phyloP scores from a whole-genome alignment of 2,329 filamentous ascomycete species.

The Diplodia mutila region DNA sequence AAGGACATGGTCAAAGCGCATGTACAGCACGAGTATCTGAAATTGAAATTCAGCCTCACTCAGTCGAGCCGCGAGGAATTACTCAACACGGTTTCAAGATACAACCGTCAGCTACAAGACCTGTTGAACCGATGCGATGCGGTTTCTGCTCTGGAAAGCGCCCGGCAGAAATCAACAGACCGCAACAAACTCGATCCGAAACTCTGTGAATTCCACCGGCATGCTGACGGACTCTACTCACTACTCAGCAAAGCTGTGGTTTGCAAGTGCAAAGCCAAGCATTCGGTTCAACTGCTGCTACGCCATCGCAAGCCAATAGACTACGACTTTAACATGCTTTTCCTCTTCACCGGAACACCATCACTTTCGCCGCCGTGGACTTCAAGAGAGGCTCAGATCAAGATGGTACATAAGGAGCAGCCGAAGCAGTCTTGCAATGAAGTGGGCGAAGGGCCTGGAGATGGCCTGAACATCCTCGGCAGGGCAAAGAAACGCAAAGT shows the following conservation, averaged over 20 bases:
- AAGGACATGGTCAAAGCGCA: too few species aligned
- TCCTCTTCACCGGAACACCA: neutral
- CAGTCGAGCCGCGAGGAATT: too few species aligned
- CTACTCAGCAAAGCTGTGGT: neutral
- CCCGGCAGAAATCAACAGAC: too few species aligned
- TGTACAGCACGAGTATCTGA: too few species aligned
- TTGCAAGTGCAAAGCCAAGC: neutral
- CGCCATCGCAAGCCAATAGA: neutral
- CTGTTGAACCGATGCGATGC: neutral
- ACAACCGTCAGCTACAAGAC: too few species aligned
- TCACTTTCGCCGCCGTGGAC: neutral
- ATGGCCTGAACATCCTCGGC: too few species aligned
- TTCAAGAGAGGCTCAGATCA: neutral
- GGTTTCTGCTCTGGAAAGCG: neutral
- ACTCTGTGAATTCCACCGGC: neutral
- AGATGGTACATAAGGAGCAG: neutral
- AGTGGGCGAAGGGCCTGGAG: too few species aligned
- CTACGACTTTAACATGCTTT: neutral
- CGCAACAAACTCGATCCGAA: neutral
- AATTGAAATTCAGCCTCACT: too few species aligned
- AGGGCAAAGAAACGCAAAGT: too few species aligned
- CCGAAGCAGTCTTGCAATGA: too few species aligned
- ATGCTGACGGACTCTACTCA: neutral
- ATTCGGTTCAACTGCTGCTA: neutral
- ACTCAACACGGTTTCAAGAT: too few species aligned